Conservation (phyloP, 768 basidiomycete species). For the Rhodotorula sphaerocarpa region DNA sequence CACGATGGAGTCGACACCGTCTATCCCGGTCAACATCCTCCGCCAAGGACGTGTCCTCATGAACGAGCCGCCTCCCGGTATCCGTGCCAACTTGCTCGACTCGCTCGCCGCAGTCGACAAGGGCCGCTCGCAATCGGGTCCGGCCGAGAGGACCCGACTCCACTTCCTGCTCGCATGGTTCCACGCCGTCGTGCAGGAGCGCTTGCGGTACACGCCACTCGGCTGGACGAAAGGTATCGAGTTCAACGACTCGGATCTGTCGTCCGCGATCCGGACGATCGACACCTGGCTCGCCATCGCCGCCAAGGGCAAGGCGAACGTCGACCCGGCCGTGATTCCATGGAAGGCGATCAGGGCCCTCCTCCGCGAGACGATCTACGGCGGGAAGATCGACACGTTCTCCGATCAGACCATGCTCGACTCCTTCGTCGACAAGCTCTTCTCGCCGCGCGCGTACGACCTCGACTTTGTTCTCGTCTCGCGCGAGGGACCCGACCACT, state of each 20-base stretch:
- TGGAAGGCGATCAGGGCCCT: constrained; percentile 91
- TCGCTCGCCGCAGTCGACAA: constrained; percentile 67
- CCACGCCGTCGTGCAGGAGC: constrained; percentile 95
- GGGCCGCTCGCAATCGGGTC: constrained; percentile 68
- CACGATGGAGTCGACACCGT: constrained; percentile 93
- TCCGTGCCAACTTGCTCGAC: constrained; percentile 91
- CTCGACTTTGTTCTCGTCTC: constrained; percentile 81
- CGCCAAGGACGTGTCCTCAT: constrained; percentile 92
- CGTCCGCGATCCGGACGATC: constrained; percentile 82
- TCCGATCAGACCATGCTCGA: constrained; percentile 89
- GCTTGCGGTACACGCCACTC: constrained; percentile 86
- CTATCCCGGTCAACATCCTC: constrained; percentile 91
- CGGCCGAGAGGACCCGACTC: constrained; percentile 80
- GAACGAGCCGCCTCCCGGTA: constrained; percentile 96
- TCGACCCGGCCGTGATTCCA: constrained; percentile 83
- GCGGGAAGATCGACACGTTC: constrained; percentile 81
- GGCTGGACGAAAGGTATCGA: constrained; percentile 97
- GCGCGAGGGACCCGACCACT: constrained; percentile 49
- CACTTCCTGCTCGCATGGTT: constrained; percentile 98
- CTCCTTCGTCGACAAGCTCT: constrained; percentile 82
- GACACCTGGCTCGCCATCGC: constrained; percentile 75
- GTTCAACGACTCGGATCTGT: constrained; percentile 98
- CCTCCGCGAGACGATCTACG: constrained; percentile 89
- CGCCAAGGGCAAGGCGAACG: constrained; percentile 80
- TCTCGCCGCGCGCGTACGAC: constrained; percentile 81